Base-by-base conservation (phyloP, 2,329 filamentous ascomycete genomes). In the Gaeumannomyces sp. region DNA sequence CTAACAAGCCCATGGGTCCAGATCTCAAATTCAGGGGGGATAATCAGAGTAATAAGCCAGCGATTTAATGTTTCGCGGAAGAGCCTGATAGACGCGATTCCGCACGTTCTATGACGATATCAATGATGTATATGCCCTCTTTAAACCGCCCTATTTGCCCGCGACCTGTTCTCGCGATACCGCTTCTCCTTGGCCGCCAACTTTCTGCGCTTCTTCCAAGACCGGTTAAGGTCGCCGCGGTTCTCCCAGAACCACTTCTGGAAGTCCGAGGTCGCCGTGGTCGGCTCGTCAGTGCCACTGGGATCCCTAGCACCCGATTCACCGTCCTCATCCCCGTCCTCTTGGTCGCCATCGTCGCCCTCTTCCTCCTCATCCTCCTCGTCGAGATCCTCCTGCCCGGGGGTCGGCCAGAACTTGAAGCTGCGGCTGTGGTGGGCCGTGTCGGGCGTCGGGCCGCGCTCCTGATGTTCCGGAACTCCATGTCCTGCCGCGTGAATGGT, bases 371-470 rank as follows among this genome's bases (percentile, higher is more conserved):
- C 72, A 0, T 75, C 77, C 0, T 80, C 79, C 0, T 83, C 76
- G 14, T 80, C 76, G 11, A 81, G 78, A 58, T 78, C 78, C 14
- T 81, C 78, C 1, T 76, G 76, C n/a, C 79, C 77, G 3, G 77
- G 76, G 31, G 75, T 76, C 57, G 82, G 76, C 81, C 84, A 87
- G 31, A 89, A 80, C 68, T 81, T 80, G 72, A 89, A 88, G 65
- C 80, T 83, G 33, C 86, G 85, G 57, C 81, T 87, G 2, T 91
- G 87, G 66, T 93, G 87, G 1, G 92, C 92, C 0, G 95, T 98
- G 73, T 99, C 95, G 0, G 95, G 95, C 0, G 95, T 99, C 0
- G 95, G 2, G 95, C 95, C 7, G 93, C 93, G 73, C 93, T 97
- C 65, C 95, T 85, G n/a, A 91, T 73, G 62, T 85, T 85, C 67